Base-by-base conservation (phyloP, 345 rosid genomes). In the Syzygium aromaticum region DNA sequence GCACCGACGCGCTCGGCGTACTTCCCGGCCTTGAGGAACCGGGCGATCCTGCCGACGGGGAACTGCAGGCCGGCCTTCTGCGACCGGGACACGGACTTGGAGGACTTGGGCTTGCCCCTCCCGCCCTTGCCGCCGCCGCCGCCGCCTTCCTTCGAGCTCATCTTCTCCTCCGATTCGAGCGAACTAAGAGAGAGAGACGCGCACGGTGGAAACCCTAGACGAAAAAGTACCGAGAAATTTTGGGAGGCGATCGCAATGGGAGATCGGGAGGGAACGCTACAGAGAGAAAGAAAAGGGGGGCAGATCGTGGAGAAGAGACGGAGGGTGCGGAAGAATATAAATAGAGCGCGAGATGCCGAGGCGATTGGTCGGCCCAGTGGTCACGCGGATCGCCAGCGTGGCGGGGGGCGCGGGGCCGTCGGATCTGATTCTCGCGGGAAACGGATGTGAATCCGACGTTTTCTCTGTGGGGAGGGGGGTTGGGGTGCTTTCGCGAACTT, bases 1-100 rank as follows among this genome's bases (percentile, higher is more conserved):
- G 97, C 97, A 4, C 98, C 96, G 4, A 94, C 98, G 5, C 98
- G 96, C 89, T 95, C 98, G 4, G 97, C 96, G 61, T 95, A 94
- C 87, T 94, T 95, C 57, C 98, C 98, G 3, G 96, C 95, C 88
- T 95, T 95, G 73, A 95, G 90, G 86, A 95, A 95, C 88, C 96
- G 91, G 0, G 97, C 98, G 86, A 95, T 94, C 59, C 98, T 92
- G 0, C 98, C 98, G 0, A 95, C 97, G 1, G 98, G 98, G 23
- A 95, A 95, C 92, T 95, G 98, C n/a, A 95, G 89, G 0, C 98
- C 98, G 14, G 98, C 98, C 92, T 95, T 95, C 1, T 88, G 91
- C 27, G 98, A 95, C 43, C 98, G 85, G 10, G 97, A 94, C 11
- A 94, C 96, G 13, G 97, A 92, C 86, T 94, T 94, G 15, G 96